Evolutionary conservation across 495 filamentous ascomycete species (phyloP).

Genomic region (Hyphodiscus hymeniophilus): DNA sequence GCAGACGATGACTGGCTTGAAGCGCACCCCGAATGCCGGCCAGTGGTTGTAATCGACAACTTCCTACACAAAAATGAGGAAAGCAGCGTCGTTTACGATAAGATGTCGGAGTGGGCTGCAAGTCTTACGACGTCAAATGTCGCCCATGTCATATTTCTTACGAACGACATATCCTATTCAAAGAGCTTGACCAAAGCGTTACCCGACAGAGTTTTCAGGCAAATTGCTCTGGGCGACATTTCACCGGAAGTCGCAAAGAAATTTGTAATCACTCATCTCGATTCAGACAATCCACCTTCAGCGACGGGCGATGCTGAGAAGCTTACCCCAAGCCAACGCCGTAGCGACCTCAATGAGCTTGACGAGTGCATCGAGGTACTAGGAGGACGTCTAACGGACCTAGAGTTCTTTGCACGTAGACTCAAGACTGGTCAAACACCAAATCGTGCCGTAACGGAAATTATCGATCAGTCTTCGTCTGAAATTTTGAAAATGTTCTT

Average conservation of each 20-base stretch:
- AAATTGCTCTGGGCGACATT: conserved; percentile 74
- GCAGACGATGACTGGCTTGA: conserved; percentile 68
- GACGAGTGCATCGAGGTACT: conserved; percentile 75
- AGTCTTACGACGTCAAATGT: conserved; percentile 80
- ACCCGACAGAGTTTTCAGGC: conserved; percentile 84
- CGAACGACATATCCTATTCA: conserved; percentile 79
- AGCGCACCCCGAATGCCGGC: conserved; percentile 74
- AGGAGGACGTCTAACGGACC: conserved; percentile 85
- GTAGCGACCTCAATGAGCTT: conserved; percentile 50
- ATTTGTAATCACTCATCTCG: conserved; percentile 81
- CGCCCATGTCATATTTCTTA: conserved; percentile 96
- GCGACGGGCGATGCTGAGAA: conserved; percentile 26
- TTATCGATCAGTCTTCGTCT: conserved; percentile 72
- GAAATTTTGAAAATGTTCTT: conserved; percentile 95
- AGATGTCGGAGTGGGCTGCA: conserved; percentile 87
- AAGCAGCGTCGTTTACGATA: conserved; percentile 72
- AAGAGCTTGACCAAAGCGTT: conserved; percentile 83
- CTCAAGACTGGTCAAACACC: conserved; percentile 87
- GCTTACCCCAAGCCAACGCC: conserved; percentile 21
- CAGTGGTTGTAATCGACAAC: conserved; percentile 90
- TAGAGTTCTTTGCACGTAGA: conserved; percentile 85
- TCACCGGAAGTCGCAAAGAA: conserved; percentile 77
- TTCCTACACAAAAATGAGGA: conserved; percentile 77
- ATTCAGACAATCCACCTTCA: conserved; percentile 36
- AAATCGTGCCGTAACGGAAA: conserved; percentile 74